A percentile compares a stretch with the other conserved stretches of the same genome.
Conservation (phyloP, 768 basidiomycete genomes). For the Pleurotus eryngii region DNA sequence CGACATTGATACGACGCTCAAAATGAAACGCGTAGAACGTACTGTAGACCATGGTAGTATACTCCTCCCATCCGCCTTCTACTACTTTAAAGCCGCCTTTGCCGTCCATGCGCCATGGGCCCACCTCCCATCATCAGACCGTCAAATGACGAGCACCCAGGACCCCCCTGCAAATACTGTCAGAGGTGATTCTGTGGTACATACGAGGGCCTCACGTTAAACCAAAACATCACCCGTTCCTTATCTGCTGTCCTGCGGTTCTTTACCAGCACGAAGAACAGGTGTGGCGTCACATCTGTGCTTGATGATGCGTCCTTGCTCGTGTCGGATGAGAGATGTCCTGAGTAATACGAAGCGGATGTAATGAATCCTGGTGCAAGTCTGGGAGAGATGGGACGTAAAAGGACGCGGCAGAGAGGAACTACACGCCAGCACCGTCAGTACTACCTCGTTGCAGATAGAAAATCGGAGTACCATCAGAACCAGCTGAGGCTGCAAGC, state of each 20-base stretch:
- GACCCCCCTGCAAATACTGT: conserved; percentile 66
- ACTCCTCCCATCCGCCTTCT: conserved; percentile 97
- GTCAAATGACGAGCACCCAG: conserved; percentile 96
- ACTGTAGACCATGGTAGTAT: conserved; percentile 92
- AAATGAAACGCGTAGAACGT: conserved; percentile 23
- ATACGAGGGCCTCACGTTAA: conserved; percentile 69
- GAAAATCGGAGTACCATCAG: neutral
- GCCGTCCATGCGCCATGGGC: conserved; percentile 82
- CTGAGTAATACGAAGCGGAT: conserved; percentile 81
- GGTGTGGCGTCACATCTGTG: conserved; percentile 69
- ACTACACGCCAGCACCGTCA: conserved; percentile 33
- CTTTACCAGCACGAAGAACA: conserved; percentile 89
- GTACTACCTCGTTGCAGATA: neutral
- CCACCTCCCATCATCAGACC: conserved; percentile 99
- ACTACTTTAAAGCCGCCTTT: conserved; percentile 66
- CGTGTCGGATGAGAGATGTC: conserved; percentile 82
- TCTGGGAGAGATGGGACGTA: conserved; percentile 77
- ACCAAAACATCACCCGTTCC: conserved; percentile 92
- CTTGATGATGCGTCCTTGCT: conserved; percentile 42
- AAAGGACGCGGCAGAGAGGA: conserved; percentile 80
- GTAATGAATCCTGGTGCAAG: conserved; percentile 65
- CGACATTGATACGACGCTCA: too few species aligned
- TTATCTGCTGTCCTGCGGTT: conserved; percentile 86
- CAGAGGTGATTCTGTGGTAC: neutral
- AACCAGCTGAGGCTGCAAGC: neutral